Base-by-base conservation (phyloP, 208 protist species). In the Trypanosoma cruzi region DNA sequence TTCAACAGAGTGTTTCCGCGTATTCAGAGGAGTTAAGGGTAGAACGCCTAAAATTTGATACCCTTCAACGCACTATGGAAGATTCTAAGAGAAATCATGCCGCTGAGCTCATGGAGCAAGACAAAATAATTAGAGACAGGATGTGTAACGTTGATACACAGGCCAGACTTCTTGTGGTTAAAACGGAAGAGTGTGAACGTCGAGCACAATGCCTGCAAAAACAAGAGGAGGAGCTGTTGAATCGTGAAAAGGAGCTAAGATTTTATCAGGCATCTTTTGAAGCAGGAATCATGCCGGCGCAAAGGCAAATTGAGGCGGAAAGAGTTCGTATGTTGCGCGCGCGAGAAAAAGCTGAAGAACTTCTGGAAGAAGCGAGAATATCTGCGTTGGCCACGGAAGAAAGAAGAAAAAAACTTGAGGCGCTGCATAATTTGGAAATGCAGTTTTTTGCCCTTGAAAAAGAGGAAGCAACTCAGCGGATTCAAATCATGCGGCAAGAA, bases 221-320 rank as follows among this genome's bases (percentile, higher is more conserved):
- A 16, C 46, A 58, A 59, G 71, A 77, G 28, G 57, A 58, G 13
- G 60, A 76, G 16, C 22, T 75, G 42, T 46, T 71, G 29, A 22
- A 31, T 6, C 66, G 56, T 26, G 22, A 65, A 52, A 44, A 68
- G 26, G 31, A 48, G 0, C 54, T 75, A 62, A 18, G 71, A 26
- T 37, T 42, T 4, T 34, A 32, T 34, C 50, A 77, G 46, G 20
- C 64, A 10, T 74, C 64, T 22, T 44, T 77, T 64, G 76, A 81
- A 52, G 50, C 64, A 42, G 66, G 61, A 31, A 56, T 72, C 34
- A 42, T 66, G 44, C 22, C 36, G 20, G 69, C 65, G 16, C 60
- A 72, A 42, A 73, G 68, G 28, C 70, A 75, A 44, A 58, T 48
- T 37, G 59, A 72, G 37, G 40, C 56, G 0, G 74, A 79, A 37